Conservation (phyloP, 225 moss, liverwort and hornwort species). For the Neckera pumila region DNA sequence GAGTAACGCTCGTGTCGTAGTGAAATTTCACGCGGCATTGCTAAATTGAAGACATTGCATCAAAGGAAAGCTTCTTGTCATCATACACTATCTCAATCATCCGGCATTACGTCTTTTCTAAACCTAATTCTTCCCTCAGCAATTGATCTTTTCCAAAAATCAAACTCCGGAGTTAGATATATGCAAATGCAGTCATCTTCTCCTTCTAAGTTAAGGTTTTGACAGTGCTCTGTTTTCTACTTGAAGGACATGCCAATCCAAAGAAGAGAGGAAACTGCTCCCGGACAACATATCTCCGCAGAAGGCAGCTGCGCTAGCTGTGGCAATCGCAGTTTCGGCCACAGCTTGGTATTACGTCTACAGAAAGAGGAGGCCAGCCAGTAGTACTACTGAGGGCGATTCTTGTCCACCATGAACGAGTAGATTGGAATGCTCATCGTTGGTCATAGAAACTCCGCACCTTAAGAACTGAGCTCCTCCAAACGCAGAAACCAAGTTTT, state of each 20-base stretch:
- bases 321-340: constrained; percentile 14
- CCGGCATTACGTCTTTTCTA: background rate
- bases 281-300: constrained; percentile 2
- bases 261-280: constrained; percentile 1
- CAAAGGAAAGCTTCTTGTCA: background rate
- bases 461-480: background rate
- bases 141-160: background rate
- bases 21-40: background rate
- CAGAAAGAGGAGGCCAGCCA: background rate
- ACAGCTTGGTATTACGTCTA: constrained; percentile 9
- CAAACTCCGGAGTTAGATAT: background rate
- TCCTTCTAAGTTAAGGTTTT: background rate
- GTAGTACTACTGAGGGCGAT: background rate
- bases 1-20: background rate
- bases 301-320: constrained; percentile 5
- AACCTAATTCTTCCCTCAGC: background rate
- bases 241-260: constrained; percentile 6
- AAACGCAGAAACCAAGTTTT: background rate
- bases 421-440: background rate
- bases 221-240: background rate
- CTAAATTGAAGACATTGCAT: background rate
- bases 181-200: background rate
- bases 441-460: background rate
- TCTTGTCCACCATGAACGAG: background rate
- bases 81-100: background rate